A percentile compares a stretch with the other conserved stretches of the same genome.
Conservation (phyloP, 257 asterid species). For the Eustoma russellianum region DNA sequence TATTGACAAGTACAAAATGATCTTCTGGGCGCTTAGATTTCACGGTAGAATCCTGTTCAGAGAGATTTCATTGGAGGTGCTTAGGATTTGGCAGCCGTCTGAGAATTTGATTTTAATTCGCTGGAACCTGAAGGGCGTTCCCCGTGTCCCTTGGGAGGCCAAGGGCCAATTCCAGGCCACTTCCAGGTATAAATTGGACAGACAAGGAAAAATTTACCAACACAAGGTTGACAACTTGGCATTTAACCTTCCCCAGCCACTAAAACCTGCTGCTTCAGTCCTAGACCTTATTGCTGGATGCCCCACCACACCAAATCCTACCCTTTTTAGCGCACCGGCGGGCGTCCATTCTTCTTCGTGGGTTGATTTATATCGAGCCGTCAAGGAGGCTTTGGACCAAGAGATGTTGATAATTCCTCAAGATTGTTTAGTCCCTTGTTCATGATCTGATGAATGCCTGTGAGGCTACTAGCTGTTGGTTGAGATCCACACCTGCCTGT, state of each 20-base stretch:
- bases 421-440: constrained; percentile 63
- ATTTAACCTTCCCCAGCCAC: constrained; percentile 54
- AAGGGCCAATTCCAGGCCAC: constrained; percentile 77
- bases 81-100: constrained; percentile 82
- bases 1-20: constrained; percentile 57
- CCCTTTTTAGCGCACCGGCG: constrained; percentile 41
- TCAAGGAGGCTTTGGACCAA: constrained; percentile 42
- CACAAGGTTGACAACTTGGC: constrained; percentile 84
- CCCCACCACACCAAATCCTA: constrained; percentile 71
- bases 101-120: constrained; percentile 63
- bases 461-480: too few relatives aligned
- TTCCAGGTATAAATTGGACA: constrained; percentile 67
- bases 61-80: constrained; percentile 63
- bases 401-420: constrained; percentile 30
- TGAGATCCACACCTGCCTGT: too few relatives aligned
- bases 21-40: constrained; percentile 87
- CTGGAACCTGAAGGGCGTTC: constrained; percentile 69
- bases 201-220: constrained; percentile 74
- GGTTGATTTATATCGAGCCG: constrained; percentile 59
- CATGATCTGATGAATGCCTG: constrained; percentile 13
- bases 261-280: constrained; percentile 62
- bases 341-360: constrained; percentile 37
- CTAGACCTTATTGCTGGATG: constrained; percentile 61
- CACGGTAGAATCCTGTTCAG: constrained; percentile 72
- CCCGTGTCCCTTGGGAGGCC: constrained; percentile 82